Evolutionary conservation across 73 alveolate species (phyloP), one percentile per base, ranked within the genome.

Genomic region (Effrenium voratum): DNA sequence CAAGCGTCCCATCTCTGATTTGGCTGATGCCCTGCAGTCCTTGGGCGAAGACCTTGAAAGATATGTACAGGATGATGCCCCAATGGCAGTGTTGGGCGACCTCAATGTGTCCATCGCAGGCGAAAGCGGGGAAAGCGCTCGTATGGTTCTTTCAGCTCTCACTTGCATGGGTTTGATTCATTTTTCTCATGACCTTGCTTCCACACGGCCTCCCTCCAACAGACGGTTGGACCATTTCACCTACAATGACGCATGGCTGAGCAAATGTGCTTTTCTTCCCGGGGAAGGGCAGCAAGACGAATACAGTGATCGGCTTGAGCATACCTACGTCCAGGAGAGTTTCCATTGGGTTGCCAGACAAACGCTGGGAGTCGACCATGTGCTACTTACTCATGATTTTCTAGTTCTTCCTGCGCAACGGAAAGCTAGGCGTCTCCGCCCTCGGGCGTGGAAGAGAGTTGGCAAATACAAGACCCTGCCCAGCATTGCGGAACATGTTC

Each of bases 291-390:
- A n/a, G n/a, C n/a, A n/a, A n/a, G n/a, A n/a, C n/a, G n/a, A n/a
- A n/a, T n/a, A n/a, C n/a, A n/a, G 22, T 63, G 50, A 24, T 72
- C 50, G 38, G 46, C 13, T 3, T 72, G 83, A 15, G 30, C n/a
- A 6, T 4, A 45, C 83, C 8, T 72, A 40, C 46, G 83, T 5
- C 5, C 50, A 34, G 38, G 83, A 72, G 38, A 34, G 50, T 6
- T 72, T 24, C 28, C 46, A 72, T 26, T 72, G 83, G 83, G 34
- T 26, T 6, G 50, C 50, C 34, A 30, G n/a, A 36, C 46, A 3
- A 24, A 26, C 46, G 46, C 83, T 72, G 15, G 83, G 83, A 34
- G 83, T 72, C 38, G 83, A 72, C 49, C 83, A 72, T 26, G 83
- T 72, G 46, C 30, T 63, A 38, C 13, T 63, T 63, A 5, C 77